Conservation (phyloP, 257 asterid species). For the Striga asiatica region DNA sequence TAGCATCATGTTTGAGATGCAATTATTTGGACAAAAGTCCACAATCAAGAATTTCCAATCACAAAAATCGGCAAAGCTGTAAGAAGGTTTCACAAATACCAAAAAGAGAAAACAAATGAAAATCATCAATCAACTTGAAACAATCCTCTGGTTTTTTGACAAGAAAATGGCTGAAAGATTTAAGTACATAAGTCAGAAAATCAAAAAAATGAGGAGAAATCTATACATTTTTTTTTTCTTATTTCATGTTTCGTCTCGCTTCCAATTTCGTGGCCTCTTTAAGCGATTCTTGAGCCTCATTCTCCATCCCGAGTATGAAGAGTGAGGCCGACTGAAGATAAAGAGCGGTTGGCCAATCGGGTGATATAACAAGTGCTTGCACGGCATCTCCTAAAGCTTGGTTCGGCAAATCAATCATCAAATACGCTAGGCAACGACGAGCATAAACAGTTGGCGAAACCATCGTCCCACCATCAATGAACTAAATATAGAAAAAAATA, state of each 20-base stretch:
- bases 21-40: too few relatives aligned
- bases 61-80: constrained; percentile 13
- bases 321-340: constrained; percentile 84
- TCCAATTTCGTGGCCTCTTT: constrained; percentile 73
- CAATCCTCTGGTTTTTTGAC: constrained; percentile 12
- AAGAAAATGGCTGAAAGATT: background rate
- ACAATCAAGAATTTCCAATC: constrained; percentile 11
- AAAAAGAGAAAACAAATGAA: background rate
- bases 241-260: constrained; percentile 39
- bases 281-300: constrained; percentile 77
- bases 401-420: constrained; percentile 67
- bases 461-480: constrained; percentile 88
- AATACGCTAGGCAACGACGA: constrained; percentile 64
- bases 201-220: constrained; percentile 1
- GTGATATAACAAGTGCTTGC: constrained; percentile 71
- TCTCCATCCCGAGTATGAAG: constrained; percentile 62
- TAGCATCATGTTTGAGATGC: too few relatives aligned
- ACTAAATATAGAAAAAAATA: constrained; percentile 23
- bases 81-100: constrained; percentile 6
- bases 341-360: constrained; percentile 76
- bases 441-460: constrained; percentile 71
- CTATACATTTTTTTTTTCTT: constrained; percentile 21
- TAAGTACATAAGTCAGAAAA: constrained; percentile 4
- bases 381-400: constrained; percentile 83
- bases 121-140: constrained; percentile 17